A percentile compares a stretch with the other conserved stretches of the same genome.
These are phyloP conservation scores for Monosporozyma aquatica DNA, from an alignment of 805 yeast species.

Conservation along the genomic window DNA sequence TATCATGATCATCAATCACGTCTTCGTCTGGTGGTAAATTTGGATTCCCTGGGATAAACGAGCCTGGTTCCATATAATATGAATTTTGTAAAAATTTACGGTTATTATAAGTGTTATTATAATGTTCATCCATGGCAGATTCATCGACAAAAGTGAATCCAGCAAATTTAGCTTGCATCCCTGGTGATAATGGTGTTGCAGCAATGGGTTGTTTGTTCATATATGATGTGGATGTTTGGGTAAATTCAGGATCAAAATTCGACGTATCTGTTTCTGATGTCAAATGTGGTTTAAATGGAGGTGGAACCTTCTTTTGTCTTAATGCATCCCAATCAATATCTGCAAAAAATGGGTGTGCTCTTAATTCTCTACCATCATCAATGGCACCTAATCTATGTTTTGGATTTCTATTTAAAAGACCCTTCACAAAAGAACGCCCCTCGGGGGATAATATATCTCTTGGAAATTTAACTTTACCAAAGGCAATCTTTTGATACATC, in stretches of 20 bases:
- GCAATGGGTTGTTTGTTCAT: slow-evolving; percentile 48
- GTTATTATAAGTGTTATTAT: slow-evolving; percentile 32
- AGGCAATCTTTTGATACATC: slow-evolving; percentile 98
- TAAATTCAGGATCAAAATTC: slow-evolving; percentile 96
- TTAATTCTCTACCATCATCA: slow-evolving; percentile 85
- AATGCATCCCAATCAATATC: slow-evolving; percentile 88
- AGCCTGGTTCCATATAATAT: slow-evolving; percentile 47
- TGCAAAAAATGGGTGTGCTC: slow-evolving; percentile 83
- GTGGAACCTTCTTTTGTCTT: slow-evolving; percentile 74
- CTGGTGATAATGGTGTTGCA: slow-evolving; percentile 77
- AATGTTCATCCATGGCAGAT: slow-evolving; percentile 82
- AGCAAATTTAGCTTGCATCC: slow-evolving; percentile 90
- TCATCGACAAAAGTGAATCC: slow-evolving; percentile 97
- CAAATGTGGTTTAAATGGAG: slow-evolving; percentile 94
- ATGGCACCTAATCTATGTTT: slow-evolving; percentile 87
- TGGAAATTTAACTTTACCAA: slow-evolving; percentile 95
- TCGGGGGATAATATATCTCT: slow-evolving; percentile 88
- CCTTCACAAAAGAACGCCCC: slow-evolving; percentile 93
- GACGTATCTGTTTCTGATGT: slow-evolving; percentile 88
- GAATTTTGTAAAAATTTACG: slow-evolving; percentile 31
- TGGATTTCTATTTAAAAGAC: slow-evolving; percentile 89
- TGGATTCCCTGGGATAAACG: slow-evolving; percentile 72
- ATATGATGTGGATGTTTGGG: slow-evolving; percentile 79
- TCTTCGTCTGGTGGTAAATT: slow-evolving; percentile 76
- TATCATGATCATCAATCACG: slow-evolving; percentile 44